Evolutionary conservation across 2,329 filamentous ascomycete genomes (phyloP), one percentile per base, ranked within the genome.

Genomic region (Iodosphaeria phyllophila): DNA sequence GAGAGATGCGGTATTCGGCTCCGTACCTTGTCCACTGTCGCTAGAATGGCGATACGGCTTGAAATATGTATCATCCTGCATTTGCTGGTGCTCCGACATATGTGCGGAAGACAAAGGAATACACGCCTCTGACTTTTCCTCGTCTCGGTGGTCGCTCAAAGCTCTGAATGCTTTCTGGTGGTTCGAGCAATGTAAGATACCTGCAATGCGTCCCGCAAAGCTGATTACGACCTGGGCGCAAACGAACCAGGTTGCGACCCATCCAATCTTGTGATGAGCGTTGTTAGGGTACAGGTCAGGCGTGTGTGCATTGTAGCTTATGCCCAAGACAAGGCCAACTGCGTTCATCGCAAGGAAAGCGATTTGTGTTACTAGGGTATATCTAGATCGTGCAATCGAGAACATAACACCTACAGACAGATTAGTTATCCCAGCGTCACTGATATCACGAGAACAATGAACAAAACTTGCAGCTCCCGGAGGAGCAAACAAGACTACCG

Each of bases 241-340:
- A 8, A 77, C 59, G 4, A 84, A 56, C 58, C 68, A 76, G 3
- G 76, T 86, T 16, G 75, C 61, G 20, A 79, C 58, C 86, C 86
- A 95, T 27, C 83, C 83, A 21, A 86, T 62, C 46, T 78, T 83
- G 53, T 83, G 73, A 47, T 93, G 84, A n/a, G 75, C 67, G 43
- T 92, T 92, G 43, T 77, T 74, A 16, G 72, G 71, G 44, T 92
- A 93, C 13, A 93, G 54, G 42, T 92, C 79, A 1, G 83, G 82
- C 0, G 82, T 92, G 33, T 65, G 70, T 29, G 64, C 60, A 44
- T 89, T 82, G 56, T 92, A 92, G 17, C 80, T 53, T 24, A 66
- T 60, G 6, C 66, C 70, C 14, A 77, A 44, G 9, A 79, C 40
- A 13, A 84, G 36, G 11, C 74, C 78, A 2, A 74, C 36, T 3